Evolutionary conservation across 169 alveolate species (phyloP).

Genomic region (Plasmodium gonderi): DNA sequence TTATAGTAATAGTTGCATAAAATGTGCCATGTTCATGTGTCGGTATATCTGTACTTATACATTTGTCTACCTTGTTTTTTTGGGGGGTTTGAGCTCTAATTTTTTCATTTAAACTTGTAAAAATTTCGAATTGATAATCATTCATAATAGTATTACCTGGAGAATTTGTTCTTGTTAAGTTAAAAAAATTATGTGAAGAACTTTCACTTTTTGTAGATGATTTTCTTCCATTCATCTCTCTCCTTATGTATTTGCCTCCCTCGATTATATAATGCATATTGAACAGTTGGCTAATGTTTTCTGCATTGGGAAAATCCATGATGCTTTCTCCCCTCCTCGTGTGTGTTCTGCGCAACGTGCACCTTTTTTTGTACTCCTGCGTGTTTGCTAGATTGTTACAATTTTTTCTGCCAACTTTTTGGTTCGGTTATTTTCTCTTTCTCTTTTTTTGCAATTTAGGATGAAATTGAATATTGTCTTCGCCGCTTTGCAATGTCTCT

Average conservation of each 20-base stretch:
- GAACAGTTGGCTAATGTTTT: background rate
- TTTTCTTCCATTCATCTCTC: background rate
- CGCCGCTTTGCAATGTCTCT: background rate
- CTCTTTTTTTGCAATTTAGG: too few relatives aligned
- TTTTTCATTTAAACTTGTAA: conserved; percentile 31
- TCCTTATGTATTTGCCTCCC: background rate
- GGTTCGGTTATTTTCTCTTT: too few relatives aligned
- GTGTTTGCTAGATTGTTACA: too few relatives aligned
- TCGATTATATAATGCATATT: background rate
- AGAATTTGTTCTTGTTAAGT: background rate
- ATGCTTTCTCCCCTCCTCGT: background rate
- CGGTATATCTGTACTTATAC: background rate
- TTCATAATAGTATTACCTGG: conserved; percentile 4
- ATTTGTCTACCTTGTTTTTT: background rate
- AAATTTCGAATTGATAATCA: conserved; percentile 37
- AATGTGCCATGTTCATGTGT: conserved; percentile 26
- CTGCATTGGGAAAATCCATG: background rate
- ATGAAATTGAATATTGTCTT: background rate
- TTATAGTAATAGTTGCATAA: conserved; percentile 26
- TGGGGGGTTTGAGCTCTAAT: conserved; percentile 12
- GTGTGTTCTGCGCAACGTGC: too few relatives aligned
- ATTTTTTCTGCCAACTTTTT: too few relatives aligned
- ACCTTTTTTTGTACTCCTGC: background rate
- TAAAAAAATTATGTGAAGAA: background rate
- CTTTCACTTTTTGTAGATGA: background rate